These are phyloP conservation scores for Naganishia cerealis DNA, from an alignment of 1,284 basidiomycete species.

Conservation along the genomic window DNA sequence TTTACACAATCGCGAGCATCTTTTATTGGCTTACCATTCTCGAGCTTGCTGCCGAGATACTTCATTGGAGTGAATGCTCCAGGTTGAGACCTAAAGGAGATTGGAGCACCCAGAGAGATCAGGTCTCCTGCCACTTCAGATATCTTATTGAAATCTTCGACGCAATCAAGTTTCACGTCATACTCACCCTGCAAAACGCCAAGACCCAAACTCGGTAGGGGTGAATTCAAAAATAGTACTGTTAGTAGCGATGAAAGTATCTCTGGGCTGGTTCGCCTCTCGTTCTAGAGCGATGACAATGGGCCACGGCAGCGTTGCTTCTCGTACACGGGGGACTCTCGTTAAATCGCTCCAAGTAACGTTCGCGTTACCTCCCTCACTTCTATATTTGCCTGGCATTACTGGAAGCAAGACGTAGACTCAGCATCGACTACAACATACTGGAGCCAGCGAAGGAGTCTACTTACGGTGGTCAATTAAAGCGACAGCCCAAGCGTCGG, in stretches of 20 bases:
- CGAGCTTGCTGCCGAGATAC: conserved; percentile 49
- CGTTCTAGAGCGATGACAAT: conserved; percentile 58
- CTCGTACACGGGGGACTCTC: conserved; percentile 36
- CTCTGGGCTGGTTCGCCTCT: conserved; percentile 38
- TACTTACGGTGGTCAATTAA: conserved; percentile 32
- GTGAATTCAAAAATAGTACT: conserved; percentile 56
- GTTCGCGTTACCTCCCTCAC: conserved; percentile 44
- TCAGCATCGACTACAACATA: no score
- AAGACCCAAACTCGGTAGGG: conserved; percentile 57
- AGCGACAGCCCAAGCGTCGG: conserved; percentile 27
- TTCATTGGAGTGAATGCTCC: conserved; percentile 52
- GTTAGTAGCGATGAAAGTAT: conserved; percentile 39
- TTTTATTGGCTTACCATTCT: conserved; percentile 43
- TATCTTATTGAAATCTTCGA: no score
- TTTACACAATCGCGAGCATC: conserved; percentile 50
- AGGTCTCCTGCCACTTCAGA: no score
- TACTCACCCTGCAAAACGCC: conserved; percentile 40
- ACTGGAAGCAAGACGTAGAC: conserved; percentile 36
- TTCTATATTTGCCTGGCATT: conserved; percentile 39
- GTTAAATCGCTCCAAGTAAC: conserved; percentile 44
- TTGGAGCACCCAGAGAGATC: no score
- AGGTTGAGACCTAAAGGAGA: conserved; percentile 6
- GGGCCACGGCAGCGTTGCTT: conserved; percentile 47
- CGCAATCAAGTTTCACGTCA: no score
- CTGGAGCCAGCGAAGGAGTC: conserved; percentile 13